Base-by-base conservation (phyloP, 345 rosid genomes). In the Populus tremula region DNA sequence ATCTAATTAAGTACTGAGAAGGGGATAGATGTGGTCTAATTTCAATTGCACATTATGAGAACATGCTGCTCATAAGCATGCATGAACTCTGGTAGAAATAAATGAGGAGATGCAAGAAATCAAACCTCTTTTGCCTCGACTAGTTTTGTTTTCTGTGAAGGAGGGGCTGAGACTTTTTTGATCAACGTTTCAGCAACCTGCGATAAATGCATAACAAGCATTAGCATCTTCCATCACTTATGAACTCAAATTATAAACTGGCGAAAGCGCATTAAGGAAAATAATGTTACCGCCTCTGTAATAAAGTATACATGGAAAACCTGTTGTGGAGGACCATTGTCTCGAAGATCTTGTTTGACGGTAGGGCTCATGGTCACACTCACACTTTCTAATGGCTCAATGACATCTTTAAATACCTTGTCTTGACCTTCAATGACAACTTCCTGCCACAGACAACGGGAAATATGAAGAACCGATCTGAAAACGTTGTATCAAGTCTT, bases 371-470 rank as follows among this genome's bases (percentile, higher is more conserved):
- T 12, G 77, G 82, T 90, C 17, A 95, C 90, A 74, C 97, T 91
- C 54, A 91, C 94, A 70, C 90, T 93, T 82, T 95, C 99, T 80
- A 95, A 85, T 9, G 98, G 99, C 87, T 95, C 98, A 71, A 93
- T 93, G 45, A 95, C 96, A 59, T 95, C 98, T 92, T 95, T 95
- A 77, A 89, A 92, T 14, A 92, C 98, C 88, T 91, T 95, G 85
- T 93, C 98, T 82, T 90, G 96, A 80, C 97, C 97, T 77, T 89
- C 90, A 79, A 95, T 90, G 61, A 78, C 78, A 77, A 92, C 96
- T 89, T 95, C 98, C 97, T 95, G 83, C 41, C 69, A 67, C 69
- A 5, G 18, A 13, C 54, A 69, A 45, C 65, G 71, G 68, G 65
- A 29, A 67, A 68, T 3, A 36, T 5, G 5, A 10, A 66, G 21